Percentiles rank a stretch among this genome's conserved stretches.
Conservation (phyloP, 441 rosid genomes). For the Codiaeum variegatum region DNA sequence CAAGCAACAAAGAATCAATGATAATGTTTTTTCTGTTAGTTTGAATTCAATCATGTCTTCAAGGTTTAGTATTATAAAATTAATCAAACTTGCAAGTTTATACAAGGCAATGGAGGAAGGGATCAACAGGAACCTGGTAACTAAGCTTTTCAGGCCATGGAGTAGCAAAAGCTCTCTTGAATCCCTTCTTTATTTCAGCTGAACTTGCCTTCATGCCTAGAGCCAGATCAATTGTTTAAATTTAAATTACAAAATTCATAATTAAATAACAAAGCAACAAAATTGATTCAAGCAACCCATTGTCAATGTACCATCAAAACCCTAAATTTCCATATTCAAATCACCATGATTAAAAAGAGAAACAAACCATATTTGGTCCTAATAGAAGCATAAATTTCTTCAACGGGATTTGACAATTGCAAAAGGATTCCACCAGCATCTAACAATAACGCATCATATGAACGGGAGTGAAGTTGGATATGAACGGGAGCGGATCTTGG, state of each 20-base stretch:
- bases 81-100: slow-evolving; percentile 6
- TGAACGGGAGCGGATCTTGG: no score
- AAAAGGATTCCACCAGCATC: slow-evolving; percentile 91
- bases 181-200: slow-evolving; percentile 72
- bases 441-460: slow-evolving; percentile 71
- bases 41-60: not conserved
- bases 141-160: slow-evolving; percentile 81
- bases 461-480: no score
- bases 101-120: not conserved
- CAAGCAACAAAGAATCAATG: no score
- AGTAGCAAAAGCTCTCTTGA: slow-evolving; percentile 74
- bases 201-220: slow-evolving; percentile 60
- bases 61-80: not conserved
- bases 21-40: no score
- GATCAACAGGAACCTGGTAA: slow-evolving; percentile 51
- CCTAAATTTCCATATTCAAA: not conserved
- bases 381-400: slow-evolving; percentile 68
- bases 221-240: not conserved
- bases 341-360: not conserved
- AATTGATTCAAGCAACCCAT: not conserved
- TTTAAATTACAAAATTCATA: not conserved
- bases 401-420: slow-evolving; percentile 69
- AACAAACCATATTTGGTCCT: slow-evolving; percentile 65
- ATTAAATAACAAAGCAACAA: not conserved
- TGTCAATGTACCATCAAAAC: not conserved